A percentile compares a stretch with the other conserved stretches of the same genome.
Evolutionary conservation across 768 basidiomycete genomes (phyloP).

Genomic region (Dentipellis sp.): DNA sequence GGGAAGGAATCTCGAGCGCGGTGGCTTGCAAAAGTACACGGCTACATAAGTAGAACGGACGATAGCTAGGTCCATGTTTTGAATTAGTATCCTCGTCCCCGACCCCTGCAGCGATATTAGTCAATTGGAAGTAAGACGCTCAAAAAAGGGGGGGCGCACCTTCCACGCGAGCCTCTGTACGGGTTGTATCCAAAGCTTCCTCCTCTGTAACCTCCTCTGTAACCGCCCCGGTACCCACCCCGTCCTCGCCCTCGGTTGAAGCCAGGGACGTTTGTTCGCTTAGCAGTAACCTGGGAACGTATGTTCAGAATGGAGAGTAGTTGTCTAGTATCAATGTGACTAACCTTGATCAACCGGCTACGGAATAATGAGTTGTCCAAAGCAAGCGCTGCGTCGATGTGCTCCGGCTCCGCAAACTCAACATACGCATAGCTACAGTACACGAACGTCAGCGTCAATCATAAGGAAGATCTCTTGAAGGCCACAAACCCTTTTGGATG

Average conservation of each 20-base stretch:
- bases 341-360: slow-evolving; percentile 85
- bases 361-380: slow-evolving; percentile 96
- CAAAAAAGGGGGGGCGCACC: slow-evolving; percentile 36
- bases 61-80: slow-evolving; percentile 11
- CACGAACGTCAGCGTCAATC: slow-evolving; percentile 4
- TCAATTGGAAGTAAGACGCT: neutral
- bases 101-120: slow-evolving; percentile 33
- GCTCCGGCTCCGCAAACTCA: slow-evolving; percentile 90
- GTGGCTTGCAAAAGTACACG: neutral
- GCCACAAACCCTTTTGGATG: slow-evolving; percentile 88
- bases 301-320: neutral
- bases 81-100: slow-evolving; percentile 64
- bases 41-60: slow-evolving; percentile 1
- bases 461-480: neutral
- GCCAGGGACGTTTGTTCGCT: slow-evolving; percentile 93
- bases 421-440: slow-evolving; percentile 86
- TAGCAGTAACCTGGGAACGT: slow-evolving; percentile 70
- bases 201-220: slow-evolving; percentile 52
- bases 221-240: slow-evolving; percentile 38
- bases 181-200: slow-evolving; percentile 48
- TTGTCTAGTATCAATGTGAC: slow-evolving; percentile 12
- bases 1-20: neutral
- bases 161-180: slow-evolving; percentile 59
- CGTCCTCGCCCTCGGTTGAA: slow-evolving; percentile 80
- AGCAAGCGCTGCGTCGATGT: slow-evolving; percentile 83